A percentile compares a stretch with the other conserved stretches of the same genome.
These are phyloP conservation scores for Mycena filopes DNA, from an alignment of 768 basidiomycete genomes.

Conservation along the genomic window DNA sequence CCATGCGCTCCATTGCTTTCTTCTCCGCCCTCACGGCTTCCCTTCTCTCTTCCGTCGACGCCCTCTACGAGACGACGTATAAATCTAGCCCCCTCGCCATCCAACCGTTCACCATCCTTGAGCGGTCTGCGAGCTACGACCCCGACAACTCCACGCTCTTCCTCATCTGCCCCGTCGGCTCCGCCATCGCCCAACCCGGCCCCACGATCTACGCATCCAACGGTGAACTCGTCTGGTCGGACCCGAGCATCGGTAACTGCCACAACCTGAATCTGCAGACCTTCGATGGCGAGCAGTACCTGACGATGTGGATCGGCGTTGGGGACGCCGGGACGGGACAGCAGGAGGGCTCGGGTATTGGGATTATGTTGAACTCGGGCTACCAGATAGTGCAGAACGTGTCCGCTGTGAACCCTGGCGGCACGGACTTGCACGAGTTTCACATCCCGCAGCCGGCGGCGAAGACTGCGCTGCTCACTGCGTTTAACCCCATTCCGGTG, in stretches of 20 bases:
- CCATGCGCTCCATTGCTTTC: too few relatives aligned
- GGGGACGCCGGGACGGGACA: neutral
- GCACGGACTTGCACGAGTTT: constrained; percentile 26
- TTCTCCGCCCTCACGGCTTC: too few relatives aligned
- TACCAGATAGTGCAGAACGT: constrained; percentile 25
- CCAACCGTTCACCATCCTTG: constrained; percentile 23
- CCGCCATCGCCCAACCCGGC: constrained; percentile 10
- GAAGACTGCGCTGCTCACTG: constrained; percentile 24
- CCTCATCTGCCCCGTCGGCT: constrained; percentile 20
- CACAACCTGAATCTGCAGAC: constrained; percentile 22
- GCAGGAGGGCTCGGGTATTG: constrained; percentile 2
- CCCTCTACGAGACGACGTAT: constrained; percentile 23
- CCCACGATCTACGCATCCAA: constrained; percentile 21
- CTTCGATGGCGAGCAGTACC: constrained; percentile 12
- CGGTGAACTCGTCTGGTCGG: constrained; percentile 28
- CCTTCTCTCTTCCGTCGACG: too few relatives aligned
- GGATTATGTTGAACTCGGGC: constrained; percentile 12
- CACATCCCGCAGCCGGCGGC: constrained; percentile 13
- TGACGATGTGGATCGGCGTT: constrained; percentile 19
- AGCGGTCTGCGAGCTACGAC: constrained; percentile 15
- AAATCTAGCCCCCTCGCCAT: constrained; percentile 25
- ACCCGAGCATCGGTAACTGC: constrained; percentile 9
- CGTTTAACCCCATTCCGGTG: constrained; percentile 16
- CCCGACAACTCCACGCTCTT: constrained; percentile 23
- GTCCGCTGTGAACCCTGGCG: constrained; percentile 8